Evolutionary conservation across 1,139 yeast species (phyloP), one percentile per base, ranked within the genome.

Genomic region (Diutina mesorugosa): DNA sequence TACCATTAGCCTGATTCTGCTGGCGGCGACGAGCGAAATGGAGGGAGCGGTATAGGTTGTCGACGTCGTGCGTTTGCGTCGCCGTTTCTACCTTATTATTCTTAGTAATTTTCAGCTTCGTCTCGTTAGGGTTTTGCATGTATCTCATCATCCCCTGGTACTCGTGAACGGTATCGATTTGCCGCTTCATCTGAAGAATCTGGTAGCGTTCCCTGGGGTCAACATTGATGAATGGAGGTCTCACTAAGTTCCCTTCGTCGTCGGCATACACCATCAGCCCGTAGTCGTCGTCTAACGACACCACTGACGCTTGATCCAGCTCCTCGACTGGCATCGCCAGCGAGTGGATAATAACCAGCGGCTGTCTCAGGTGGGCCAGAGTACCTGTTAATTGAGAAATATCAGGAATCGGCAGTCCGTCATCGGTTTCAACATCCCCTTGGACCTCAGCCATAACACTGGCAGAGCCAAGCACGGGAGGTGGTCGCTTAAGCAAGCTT

Each of bases 191-290:
- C 60, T 73, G 77, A 51, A 76, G 63, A 55, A 76, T 65, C 18
- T 74, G 76, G 60, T 76, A 73, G 51, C 80, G 66, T 61, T 76
- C 80, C 45, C 71, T 62, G 0, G 80, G 80, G 57, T 75, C 79
- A 55, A 76, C 67, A 56, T 73, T 74, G 46, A 76, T 74, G 60
- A 75, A 73, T n/a, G 80, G 79, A 0, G 80, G 80, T 56, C 80
- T 66, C 2, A 71, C 75, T 55, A 73, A 62, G 58, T 73, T 71
- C 2, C 79, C 79, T 1, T 69, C 67, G 4, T 65, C 67, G 58
- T 76, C 79, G 8, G 57, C 56, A 38, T 61, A 60, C 10, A 60
- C 38, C 53, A 50, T 38, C 47, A 21, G n/a, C 26, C 10, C 8
- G 47, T 45, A n/a, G 8, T 16, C 47, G 47, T 45, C 47, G 26